Conservation (phyloP, 1,284 basidiomycete species). For the Schizophyllum amplum region DNA sequence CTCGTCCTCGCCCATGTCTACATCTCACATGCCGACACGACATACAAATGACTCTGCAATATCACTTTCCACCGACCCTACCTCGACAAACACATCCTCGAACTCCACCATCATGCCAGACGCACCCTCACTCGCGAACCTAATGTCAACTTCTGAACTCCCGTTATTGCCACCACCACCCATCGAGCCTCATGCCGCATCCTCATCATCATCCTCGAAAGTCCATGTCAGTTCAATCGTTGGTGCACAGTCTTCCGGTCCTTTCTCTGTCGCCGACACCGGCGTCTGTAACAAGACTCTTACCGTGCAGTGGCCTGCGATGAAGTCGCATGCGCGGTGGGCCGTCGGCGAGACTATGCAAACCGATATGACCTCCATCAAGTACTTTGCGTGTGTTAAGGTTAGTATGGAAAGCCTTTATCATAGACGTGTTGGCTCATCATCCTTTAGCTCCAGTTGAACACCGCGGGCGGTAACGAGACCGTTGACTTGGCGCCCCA, state of each 20-base stretch:
- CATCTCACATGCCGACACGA: background rate
- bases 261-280: conserved; percentile 42
- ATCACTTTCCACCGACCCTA: background rate
- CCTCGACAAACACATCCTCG: conserved; percentile 8
- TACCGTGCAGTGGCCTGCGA: conserved; percentile 63
- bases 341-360: conserved; percentile 67
- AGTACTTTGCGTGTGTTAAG: conserved; percentile 64
- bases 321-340: conserved; percentile 63
- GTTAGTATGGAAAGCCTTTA: conserved; percentile 26
- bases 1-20: conserved; percentile 6
- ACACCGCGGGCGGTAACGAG: conserved; percentile 48
- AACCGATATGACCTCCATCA: conserved; percentile 56
- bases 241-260: conserved; percentile 47
- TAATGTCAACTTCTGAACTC: background rate
- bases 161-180: conserved; percentile 8
- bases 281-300: conserved; percentile 58
- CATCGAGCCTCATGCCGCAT: conserved; percentile 14
- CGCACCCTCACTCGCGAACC: background rate
- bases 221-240: conserved; percentile 43
- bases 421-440: conserved; percentile 8
- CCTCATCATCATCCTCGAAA: conserved; percentile 16
- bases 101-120: conserved; percentile 4
- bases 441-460: conserved; percentile 31
- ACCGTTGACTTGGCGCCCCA: conserved; percentile 60
- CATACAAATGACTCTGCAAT: background rate